Base-by-base conservation (phyloP, 441 rosid genomes). In the Croton setiger region DNA sequence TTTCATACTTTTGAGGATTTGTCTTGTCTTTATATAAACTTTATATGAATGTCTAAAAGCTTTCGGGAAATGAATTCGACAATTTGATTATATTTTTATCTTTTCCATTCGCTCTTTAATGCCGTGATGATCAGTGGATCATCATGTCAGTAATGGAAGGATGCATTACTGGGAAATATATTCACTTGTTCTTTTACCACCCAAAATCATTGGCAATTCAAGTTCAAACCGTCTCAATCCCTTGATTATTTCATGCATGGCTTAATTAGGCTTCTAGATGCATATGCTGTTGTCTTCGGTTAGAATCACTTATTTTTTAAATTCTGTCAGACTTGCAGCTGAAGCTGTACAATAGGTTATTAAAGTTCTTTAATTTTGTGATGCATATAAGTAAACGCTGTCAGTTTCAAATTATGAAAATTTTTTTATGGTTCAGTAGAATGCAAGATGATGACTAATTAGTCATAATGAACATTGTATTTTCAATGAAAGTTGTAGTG, bases 111-210 rank as follows among this genome's bases (percentile, higher is more conserved):
- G 20, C 54, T 27, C 10, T 44, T 47, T 7, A 47, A 68, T 48
- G 58, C 48, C 62, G 37, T 21, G 15, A 33, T 47, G 53, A 63
- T 47, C 12, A 18, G 37, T 45, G 36, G 69, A 45, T 52, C 62
- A 21, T 49, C 43, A 7, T 54, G 20, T 9, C 52, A 52, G 21
- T 37, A 41, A 23, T 1, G 49, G 33, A 20, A 36, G 37, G 52
- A 23, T 27, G 27, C 51, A 12, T 36, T 66, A 7, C 39, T 37
- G 33, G 11, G 47, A 51, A 52, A 33, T 60, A 21, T 21, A 35
- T 47, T 36, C 2, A 49, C 7, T 12, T 52, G 11, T 51, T 13
- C 23, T 41, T 41, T 2, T 27, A n/a, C n/a, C 63, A 37, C 43
- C 12, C 23, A 13, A 23, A 17, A 37, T 15, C 49, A 6, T 59